A percentile compares a stretch with the other conserved stretches of the same genome.
These are phyloP conservation scores for Plantago ovata DNA, from an alignment of 257 asterid species.

Conservation along the genomic window DNA sequence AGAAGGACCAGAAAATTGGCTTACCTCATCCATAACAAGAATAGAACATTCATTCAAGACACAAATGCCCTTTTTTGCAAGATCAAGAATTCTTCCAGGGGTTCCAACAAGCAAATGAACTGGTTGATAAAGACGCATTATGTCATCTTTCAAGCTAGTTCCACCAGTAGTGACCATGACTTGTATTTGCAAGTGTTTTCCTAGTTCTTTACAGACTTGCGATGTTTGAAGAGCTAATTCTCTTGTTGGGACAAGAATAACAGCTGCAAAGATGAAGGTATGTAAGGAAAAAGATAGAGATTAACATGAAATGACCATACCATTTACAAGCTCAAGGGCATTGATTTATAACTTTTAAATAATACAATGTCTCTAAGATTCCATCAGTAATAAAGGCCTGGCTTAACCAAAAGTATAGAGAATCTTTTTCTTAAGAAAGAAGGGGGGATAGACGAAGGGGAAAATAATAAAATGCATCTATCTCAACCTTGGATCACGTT, in stretches of 20 bases:
- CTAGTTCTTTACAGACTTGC: slow-evolving; percentile 79
- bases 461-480: slow-evolving; percentile 16
- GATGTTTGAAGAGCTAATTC: slow-evolving; percentile 87
- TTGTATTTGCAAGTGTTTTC: slow-evolving; percentile 65
- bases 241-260: slow-evolving; percentile 77
- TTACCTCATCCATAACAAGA: slow-evolving; percentile 82
- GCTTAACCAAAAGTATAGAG: too few species aligned
- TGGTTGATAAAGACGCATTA: slow-evolving; percentile 73
- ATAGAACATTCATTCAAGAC: slow-evolving; percentile 47
- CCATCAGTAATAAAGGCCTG: too few species aligned
- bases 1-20: not conserved
- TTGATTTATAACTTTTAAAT: too few species aligned
- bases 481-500: slow-evolving; percentile 65
- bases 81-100: slow-evolving; percentile 86
- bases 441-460: too few species aligned
- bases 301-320: not conserved
- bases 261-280: slow-evolving; percentile 41
- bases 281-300: slow-evolving; percentile 6
- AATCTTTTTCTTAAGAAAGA: too few species aligned
- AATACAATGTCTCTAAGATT: too few species aligned
- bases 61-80: slow-evolving; percentile 59
- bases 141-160: slow-evolving; percentile 71
- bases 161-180: slow-evolving; percentile 83
- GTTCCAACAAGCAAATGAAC: slow-evolving; percentile 77
- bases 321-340: too few species aligned